These are phyloP conservation scores for Suillus bovinus DNA, from an alignment of 768 basidiomycete species.

Conservation along the genomic window DNA sequence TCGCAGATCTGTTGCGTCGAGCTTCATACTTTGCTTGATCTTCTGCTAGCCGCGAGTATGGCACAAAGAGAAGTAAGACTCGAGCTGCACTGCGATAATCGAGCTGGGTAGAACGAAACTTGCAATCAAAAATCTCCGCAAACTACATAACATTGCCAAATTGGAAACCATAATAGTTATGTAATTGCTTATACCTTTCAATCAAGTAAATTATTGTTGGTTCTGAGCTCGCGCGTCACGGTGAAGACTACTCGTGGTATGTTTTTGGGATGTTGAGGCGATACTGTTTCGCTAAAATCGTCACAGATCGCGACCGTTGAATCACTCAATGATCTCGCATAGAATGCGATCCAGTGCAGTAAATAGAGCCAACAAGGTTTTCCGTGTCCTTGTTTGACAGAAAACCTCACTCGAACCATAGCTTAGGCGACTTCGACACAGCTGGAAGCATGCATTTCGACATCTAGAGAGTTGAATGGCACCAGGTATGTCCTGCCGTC, in stretches of 20 bases:
- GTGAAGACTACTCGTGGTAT: not conserved
- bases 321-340: not conserved
- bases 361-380: conserved; percentile 37
- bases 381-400: conserved; percentile 1
- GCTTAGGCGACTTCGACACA: conserved; percentile 24
- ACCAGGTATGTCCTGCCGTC: conserved; percentile 18
- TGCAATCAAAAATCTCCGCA: not conserved
- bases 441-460: conserved; percentile 20
- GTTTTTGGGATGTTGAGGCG: not conserved
- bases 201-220: not conserved
- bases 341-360: conserved; percentile 23
- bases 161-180: no score
- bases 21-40: conserved; percentile 60
- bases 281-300: not conserved
- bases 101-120: not conserved
- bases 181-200: not conserved
- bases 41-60: not conserved
- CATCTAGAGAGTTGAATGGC: conserved; percentile 11
- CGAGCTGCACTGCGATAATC: not conserved
- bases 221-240: not conserved
- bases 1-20: conserved; percentile 92
- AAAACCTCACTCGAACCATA: conserved; percentile 7
- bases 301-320: not conserved
- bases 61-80: not conserved
- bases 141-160: conserved; percentile 4